Conservation (phyloP, 2,329 filamentous ascomycete species). For the Fusarium xylarioides region DNA sequence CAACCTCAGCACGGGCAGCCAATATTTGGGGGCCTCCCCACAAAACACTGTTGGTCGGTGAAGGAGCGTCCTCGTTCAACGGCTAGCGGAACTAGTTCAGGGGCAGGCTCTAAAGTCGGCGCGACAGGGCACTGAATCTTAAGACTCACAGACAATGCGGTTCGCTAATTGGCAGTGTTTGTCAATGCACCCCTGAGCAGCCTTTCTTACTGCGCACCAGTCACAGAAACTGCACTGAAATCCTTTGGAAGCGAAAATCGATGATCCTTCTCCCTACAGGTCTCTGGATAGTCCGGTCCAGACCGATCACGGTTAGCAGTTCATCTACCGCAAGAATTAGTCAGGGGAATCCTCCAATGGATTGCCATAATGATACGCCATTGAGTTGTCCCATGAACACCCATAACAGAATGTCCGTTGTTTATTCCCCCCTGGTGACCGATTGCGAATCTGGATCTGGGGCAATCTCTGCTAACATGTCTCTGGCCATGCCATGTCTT, state of each 20-base stretch:
- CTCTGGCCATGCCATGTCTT: conserved; percentile 17
- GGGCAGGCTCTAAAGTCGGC: conserved; percentile 7
- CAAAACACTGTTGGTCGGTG: conserved; percentile 27
- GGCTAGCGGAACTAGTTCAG: conserved; percentile 23
- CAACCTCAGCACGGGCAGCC: background rate
- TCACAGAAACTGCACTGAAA: conserved; percentile 3
- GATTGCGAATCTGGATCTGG: conserved; percentile 15
- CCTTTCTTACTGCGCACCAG: conserved; percentile 12
- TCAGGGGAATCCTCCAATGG: conserved; percentile 17
- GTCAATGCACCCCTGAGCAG: conserved; percentile 15
- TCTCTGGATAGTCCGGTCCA: conserved; percentile 5
- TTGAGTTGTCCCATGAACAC: conserved; percentile 4
- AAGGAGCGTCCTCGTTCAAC: conserved; percentile 27
- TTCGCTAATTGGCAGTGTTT: conserved; percentile 25
- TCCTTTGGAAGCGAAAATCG: background rate
- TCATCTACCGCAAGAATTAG: conserved; percentile 15
- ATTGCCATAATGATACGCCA: background rate
- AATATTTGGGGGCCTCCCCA: conserved; percentile 5
- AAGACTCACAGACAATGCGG: background rate
- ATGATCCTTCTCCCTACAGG: background rate
- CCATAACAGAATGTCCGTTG: background rate
- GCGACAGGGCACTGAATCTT: conserved; percentile 17
- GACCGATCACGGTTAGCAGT: conserved; percentile 30
- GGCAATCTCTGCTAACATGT: conserved; percentile 3
- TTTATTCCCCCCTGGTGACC: conserved; percentile 7